Percentiles rank a stretch among this genome's conserved stretches.
Evolutionary conservation across 345 rosid genomes (phyloP).

Genomic region (Lagerstroemia speciosa): DNA sequence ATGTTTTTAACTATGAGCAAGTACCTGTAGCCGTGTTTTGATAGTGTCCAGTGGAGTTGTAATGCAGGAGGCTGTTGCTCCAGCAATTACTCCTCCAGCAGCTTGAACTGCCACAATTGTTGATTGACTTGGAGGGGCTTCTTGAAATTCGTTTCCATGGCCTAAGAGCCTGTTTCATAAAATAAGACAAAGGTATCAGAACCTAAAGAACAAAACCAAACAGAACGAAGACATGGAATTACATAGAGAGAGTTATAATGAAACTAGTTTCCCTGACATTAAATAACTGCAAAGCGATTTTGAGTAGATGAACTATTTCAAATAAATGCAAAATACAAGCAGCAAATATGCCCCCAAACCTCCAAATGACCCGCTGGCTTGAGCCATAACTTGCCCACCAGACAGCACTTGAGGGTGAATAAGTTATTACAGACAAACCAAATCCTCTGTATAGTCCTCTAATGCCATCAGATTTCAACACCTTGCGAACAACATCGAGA

Average conservation of each 20-base stretch:
- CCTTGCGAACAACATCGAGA: constrained; percentile 78
- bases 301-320: background rate
- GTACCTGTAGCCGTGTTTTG: constrained; percentile 93
- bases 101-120: constrained; percentile 77
- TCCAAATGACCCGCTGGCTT: constrained; percentile 93
- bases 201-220: background rate
- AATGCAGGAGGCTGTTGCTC: constrained; percentile 90
- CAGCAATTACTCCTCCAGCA: constrained; percentile 83
- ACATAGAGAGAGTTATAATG: background rate
- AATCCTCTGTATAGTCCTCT: constrained; percentile 91
- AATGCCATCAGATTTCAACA: constrained; percentile 68
- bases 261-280: background rate
- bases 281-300: background rate
- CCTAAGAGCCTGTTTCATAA: constrained; percentile 55
- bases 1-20: background rate
- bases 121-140: constrained; percentile 36
- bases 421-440: constrained; percentile 88
- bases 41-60: constrained; percentile 94
- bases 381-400: constrained; percentile 99
- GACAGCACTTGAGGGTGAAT: constrained; percentile 95
- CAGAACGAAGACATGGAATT: background rate
- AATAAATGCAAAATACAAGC: background rate
- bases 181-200: constrained; percentile 12
- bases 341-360: constrained; percentile 27
- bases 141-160: constrained; percentile 35